Percentiles rank a stretch among this genome's conserved stretches.
Conservation (phyloP, 139 green algal genomes). For the Chlamydomonas applanata region DNA sequence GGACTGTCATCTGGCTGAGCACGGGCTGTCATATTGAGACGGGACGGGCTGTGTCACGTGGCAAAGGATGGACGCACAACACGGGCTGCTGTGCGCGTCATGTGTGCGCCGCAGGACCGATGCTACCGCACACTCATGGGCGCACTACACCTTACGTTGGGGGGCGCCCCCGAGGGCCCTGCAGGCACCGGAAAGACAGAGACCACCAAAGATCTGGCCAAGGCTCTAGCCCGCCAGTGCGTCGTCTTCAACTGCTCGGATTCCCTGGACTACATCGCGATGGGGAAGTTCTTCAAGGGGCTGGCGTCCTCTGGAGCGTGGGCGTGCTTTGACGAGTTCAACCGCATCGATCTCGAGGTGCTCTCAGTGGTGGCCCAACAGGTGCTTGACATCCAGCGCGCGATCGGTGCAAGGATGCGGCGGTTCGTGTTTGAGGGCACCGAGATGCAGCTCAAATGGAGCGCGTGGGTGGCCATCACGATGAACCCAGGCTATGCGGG, state of each 20-base stretch:
- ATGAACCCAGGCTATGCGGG: conserved; percentile 76
- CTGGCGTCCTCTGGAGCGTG: conserved; percentile 71
- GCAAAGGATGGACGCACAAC: too few relatives aligned
- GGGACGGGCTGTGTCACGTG: too few relatives aligned
- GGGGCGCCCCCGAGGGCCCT: conserved; percentile 71
- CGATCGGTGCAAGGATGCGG: conserved; percentile 61
- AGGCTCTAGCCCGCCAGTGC: conserved; percentile 72
- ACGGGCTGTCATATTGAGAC: too few relatives aligned
- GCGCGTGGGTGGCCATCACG: conserved; percentile 62
- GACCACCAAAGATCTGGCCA: conserved; percentile 84
- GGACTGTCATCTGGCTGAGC: too few relatives aligned
- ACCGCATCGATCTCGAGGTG: conserved; percentile 76
- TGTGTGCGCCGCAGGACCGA: conserved; percentile 21
- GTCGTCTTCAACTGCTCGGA: conserved; percentile 88
- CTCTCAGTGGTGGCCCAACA: conserved; percentile 62
- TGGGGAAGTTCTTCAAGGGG: conserved; percentile 80
- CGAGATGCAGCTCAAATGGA: conserved; percentile 66
- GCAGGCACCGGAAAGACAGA: conserved; percentile 76
- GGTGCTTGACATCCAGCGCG: conserved; percentile 82
- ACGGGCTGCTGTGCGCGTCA: too few relatives aligned
- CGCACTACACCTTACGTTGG: conserved; percentile 75
- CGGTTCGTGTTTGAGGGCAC: conserved; percentile 77
- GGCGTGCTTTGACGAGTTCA: conserved; percentile 88
- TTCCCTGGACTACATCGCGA: conserved; percentile 64
- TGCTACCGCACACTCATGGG: conserved; percentile 83